Base-by-base conservation (phyloP, 2,329 filamentous ascomycete species). In the Ascochyta koolunga region DNA sequence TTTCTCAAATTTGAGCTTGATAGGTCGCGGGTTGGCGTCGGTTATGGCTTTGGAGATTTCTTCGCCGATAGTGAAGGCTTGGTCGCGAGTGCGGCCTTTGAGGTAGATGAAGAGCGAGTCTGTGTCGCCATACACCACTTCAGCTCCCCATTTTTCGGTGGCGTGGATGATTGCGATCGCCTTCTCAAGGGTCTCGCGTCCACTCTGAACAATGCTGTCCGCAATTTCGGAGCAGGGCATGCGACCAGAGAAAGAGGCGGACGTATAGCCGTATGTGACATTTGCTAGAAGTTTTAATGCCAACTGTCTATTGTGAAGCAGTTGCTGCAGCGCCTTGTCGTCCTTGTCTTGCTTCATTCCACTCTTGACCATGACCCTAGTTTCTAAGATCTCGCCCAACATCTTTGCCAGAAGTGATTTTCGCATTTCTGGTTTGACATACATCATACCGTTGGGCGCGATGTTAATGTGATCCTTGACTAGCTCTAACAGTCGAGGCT, bases 221-320 rank as follows among this genome's bases (percentile, higher is more conserved):
- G 95, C 95, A 60, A 99, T 96, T 74, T 99, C 95, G 1, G 92
- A 91, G 73, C 95, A 99, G 0, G 95, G 95, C 95, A 99, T 98
- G 21, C 95, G 86, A 0, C 95, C 95, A 0, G 93, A 98, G 74
- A 97, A 99, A 0, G 91, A 96, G 0, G 95, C 95, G 2, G 95
- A 98, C 0, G 95, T 95, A 76, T 99, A 99, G 10, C 95, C 95
- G 68, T 99, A 99, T 0, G 95, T 99, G 62, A 99, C 95, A 66
- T 99, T 99, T n/a, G 95, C 95, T 33, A 99, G 90, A 6, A 99
- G 82, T 71, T 99, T 99, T 22, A 99, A 82, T 0, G 95, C 95
- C 3, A 99, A 80, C 66, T 99, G 95, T 67, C 95, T 83, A 72
- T 97, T 96, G 77, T 99, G 96, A 16, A 98, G 80, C 11, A 98